Conservation (phyloP, 75 land plant species). For the Cupressus sempervirens region DNA sequence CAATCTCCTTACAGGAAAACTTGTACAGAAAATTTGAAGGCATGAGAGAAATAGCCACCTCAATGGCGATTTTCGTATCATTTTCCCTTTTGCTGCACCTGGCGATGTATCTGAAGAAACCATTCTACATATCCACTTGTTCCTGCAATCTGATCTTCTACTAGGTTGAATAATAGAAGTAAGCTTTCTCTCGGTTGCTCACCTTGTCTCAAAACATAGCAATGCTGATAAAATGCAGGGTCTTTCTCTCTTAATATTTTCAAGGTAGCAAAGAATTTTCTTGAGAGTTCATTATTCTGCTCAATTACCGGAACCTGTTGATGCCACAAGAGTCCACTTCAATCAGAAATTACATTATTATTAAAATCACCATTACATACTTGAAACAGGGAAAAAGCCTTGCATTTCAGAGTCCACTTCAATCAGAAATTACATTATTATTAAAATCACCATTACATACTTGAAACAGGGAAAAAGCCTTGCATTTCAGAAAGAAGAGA, state of each 20-base stretch:
- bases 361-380: background rate
- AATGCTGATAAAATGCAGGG: slow-evolving; percentile 67
- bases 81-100: slow-evolving; percentile 19
- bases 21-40: background rate
- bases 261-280: slow-evolving; percentile 42
- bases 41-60: background rate
- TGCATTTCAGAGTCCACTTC: background rate
- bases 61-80: background rate
- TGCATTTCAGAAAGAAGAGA: background rate
- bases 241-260: slow-evolving; percentile 47
- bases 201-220: slow-evolving; percentile 78
- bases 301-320: slow-evolving; percentile 47
- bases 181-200: slow-evolving; percentile 85
- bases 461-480: background rate
- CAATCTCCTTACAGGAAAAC: background rate
- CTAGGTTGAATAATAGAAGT: slow-evolving; percentile 64
- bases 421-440: background rate
- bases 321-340: slow-evolving; percentile 2
- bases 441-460: background rate
- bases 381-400: background rate
- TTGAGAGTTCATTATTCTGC: slow-evolving; percentile 62
- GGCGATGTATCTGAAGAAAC: slow-evolving; percentile 72
- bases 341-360: background rate
- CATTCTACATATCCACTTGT: slow-evolving; percentile 76
- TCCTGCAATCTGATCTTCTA: slow-evolving; percentile 86